Evolutionary conservation across 257 asterid species (phyloP).

Genomic region (Echites panduratus): DNA sequence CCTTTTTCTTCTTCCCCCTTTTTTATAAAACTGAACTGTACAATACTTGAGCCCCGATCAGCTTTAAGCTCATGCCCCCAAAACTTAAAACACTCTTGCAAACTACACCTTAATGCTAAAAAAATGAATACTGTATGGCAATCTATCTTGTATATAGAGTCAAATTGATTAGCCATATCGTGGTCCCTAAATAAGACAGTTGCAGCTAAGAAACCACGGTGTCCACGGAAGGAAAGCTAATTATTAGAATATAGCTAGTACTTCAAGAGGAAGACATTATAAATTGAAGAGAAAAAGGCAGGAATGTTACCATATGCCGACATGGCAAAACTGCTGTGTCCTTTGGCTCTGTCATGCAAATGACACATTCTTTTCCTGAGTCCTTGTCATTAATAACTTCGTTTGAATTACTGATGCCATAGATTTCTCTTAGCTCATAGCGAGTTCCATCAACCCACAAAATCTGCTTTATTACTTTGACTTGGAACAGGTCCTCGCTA

Average conservation of each 20-base stretch:
- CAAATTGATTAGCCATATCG: not conserved
- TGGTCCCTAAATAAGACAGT: not conserved
- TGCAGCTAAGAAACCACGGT: not conserved
- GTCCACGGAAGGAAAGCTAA: not conserved
- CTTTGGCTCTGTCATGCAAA: conserved; percentile 91
- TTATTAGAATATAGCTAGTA: not conserved
- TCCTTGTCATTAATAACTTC: conserved; percentile 49
- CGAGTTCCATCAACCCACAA: conserved; percentile 68
- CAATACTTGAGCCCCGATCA: not conserved
- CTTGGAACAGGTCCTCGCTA: conserved; percentile 43
- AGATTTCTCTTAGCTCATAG: conserved; percentile 85
- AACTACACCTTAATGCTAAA: not conserved
- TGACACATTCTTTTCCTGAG: conserved; percentile 81
- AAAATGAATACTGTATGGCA: not conserved
- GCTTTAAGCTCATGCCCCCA: not conserved
- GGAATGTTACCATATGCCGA: conserved; percentile 80
- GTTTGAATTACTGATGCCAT: conserved; percentile 54
- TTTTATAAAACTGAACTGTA: not conserved
- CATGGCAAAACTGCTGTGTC: conserved; percentile 91
- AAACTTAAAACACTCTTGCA: not conserved
- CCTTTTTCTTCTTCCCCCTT: not conserved
- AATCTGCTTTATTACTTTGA: conserved; percentile 74
- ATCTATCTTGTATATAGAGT: not conserved
- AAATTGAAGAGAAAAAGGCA: conserved; percentile 13
- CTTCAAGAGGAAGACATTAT: not conserved